These are phyloP conservation scores for Actinomortierella ambigua DNA, from an alignment of 371 early-diverging fungal species.

Conservation along the genomic window DNA sequence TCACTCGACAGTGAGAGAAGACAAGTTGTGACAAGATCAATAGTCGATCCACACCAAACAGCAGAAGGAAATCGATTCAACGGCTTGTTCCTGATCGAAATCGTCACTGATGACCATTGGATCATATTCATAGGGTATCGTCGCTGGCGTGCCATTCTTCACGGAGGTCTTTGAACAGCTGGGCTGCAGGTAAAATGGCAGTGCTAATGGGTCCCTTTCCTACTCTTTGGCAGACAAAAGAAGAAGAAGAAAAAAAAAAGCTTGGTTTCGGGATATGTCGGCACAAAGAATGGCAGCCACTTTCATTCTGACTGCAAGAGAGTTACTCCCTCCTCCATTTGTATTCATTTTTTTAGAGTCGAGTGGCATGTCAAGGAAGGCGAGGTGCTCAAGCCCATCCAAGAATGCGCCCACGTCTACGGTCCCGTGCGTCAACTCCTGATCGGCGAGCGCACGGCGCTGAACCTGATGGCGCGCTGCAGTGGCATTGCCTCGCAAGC, in stretches of 20 bases:
- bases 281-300: no score
- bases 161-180: slow-evolving; percentile 92
- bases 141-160: slow-evolving; percentile 96
- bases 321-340: no score
- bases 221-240: no score
- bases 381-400: slow-evolving; percentile 70
- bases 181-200: slow-evolving; percentile 78
- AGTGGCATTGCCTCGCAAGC: slow-evolving; percentile 94
- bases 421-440: slow-evolving; percentile 88
- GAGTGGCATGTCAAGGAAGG: slow-evolving; percentile 89
- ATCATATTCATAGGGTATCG: slow-evolving; percentile 76
- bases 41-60: no score
- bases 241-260: no score
- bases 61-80: no score
- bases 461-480: slow-evolving; percentile 94
- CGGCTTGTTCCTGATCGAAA: no score
- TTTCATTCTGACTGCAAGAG: no score
- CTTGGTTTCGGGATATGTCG: no score
- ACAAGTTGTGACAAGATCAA: no score
- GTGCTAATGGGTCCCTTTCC: not conserved
- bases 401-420: slow-evolving; percentile 81
- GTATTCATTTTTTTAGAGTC: slow-evolving; percentile 57
- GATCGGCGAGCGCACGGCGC: slow-evolving; percentile 93
- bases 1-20: no score
- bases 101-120: no score